phyloP scores from a whole-genome alignment of 1,284 basidiomycete species.

The Ganoderma lingzhi region DNA sequence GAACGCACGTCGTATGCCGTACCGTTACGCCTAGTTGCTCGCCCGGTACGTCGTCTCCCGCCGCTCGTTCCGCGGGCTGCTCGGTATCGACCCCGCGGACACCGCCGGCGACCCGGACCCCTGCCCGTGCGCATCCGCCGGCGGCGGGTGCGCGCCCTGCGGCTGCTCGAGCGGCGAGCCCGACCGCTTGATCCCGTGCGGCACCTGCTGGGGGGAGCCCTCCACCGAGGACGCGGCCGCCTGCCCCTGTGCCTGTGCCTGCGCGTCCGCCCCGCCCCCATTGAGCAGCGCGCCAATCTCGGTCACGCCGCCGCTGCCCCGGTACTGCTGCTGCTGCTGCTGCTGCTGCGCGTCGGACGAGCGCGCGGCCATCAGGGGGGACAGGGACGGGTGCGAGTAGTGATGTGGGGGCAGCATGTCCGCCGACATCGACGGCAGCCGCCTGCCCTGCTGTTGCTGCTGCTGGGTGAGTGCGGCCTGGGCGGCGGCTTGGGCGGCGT shows the following conservation, averaged over 20 bases:
- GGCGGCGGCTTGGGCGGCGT: conserved; percentile 17
- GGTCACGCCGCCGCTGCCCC: conserved; percentile 30
- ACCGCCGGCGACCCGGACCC: conserved; percentile 25
- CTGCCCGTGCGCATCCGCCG: conserved; percentile 20
- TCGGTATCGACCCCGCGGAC: conserved; percentile 25
- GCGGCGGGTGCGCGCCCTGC: conserved; percentile 16
- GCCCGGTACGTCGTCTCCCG: conserved; percentile 34
- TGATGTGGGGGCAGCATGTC: conserved; percentile 50
- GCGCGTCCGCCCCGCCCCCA: conserved; percentile 22
- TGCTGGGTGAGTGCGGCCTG: conserved; percentile 7
- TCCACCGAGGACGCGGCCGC: too few relatives aligned
- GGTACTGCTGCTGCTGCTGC: conserved; percentile 28
- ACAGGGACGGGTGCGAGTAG: conserved; percentile 57
- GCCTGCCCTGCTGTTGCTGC: conserved; percentile 16
- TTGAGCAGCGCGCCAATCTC: conserved; percentile 42
- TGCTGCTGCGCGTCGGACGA: conserved; percentile 29
- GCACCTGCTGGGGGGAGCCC: conserved; percentile 22
- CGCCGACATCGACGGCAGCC: conserved; percentile 37
- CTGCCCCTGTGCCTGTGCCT: conserved; percentile 12
- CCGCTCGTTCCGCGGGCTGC: conserved; percentile 35
- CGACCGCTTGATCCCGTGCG: conserved; percentile 15
- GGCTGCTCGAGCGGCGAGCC: conserved; percentile 12
- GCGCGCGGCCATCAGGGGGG: conserved; percentile 47
- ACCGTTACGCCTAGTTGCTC: conserved; percentile 20
- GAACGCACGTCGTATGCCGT: background rate